Evolutionary conservation across 345 rosid species (phyloP).

Genomic region (Pseudoturritis turrita): DNA sequence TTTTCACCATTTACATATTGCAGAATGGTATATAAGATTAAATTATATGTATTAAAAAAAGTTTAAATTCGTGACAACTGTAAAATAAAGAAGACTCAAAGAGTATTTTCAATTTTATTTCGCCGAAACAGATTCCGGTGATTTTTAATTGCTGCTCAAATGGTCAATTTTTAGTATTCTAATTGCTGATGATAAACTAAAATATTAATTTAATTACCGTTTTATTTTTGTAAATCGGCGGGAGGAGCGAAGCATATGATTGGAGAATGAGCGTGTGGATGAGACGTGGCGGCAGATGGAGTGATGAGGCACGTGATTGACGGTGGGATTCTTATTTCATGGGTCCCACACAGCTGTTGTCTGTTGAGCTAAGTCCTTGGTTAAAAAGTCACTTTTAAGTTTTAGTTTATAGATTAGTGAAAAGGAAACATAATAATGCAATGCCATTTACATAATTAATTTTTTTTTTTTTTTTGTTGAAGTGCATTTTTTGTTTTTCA

Average conservation of each 20-base stretch:
- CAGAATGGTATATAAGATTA: background rate
- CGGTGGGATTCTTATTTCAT: conserved; percentile 21
- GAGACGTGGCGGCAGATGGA: conserved; percentile 21
- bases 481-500: no score
- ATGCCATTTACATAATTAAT: background rate
- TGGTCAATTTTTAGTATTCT: background rate
- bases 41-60: background rate
- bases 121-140: background rate
- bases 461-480: background rate
- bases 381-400: no score
- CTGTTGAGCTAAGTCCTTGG: background rate
- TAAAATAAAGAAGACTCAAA: background rate
- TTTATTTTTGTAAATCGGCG: background rate
- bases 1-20: background rate
- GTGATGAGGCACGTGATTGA: conserved; percentile 26
- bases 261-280: background rate
- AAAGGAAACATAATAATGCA: background rate
- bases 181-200: background rate
- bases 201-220: background rate
- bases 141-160: background rate
- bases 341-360: conserved; percentile 26
- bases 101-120: background rate
- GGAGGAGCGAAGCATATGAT: conserved; percentile 5
- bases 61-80: background rate
- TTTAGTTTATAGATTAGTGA: no score